Conservation (phyloP, 495 filamentous ascomycete species). For the Schizothecium vesticola region DNA sequence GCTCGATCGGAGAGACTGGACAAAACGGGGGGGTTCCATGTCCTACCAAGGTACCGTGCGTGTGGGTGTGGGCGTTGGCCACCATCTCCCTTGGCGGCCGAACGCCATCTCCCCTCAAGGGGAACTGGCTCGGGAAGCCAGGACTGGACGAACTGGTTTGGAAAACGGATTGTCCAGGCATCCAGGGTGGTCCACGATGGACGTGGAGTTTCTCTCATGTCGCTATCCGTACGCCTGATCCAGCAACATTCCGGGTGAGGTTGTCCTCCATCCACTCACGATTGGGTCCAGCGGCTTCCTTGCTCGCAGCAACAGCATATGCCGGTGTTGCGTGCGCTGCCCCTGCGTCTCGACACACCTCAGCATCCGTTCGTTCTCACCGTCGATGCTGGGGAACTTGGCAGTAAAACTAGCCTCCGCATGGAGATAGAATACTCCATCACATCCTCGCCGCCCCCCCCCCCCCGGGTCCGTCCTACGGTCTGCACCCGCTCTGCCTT, state of each 20-base stretch:
- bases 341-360: conserved; percentile 13
- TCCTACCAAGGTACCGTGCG: background rate
- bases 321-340: background rate
- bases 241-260: conserved; percentile 1
- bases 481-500: background rate
- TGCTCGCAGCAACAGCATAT: background rate
- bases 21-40: background rate
- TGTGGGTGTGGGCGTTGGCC: background rate
- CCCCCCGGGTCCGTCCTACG: background rate
- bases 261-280: conserved; percentile 5
- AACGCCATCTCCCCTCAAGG: background rate
- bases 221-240: conserved; percentile 7
- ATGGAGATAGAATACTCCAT: background rate
- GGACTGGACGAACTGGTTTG: background rate
- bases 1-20: background rate
- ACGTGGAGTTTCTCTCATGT: background rate
- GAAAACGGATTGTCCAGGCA: background rate
- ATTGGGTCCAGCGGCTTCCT: conserved; percentile 1
- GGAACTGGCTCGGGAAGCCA: background rate
- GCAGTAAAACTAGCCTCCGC: background rate
- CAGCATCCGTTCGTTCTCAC: background rate
- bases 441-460: background rate
- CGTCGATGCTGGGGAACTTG: background rate
- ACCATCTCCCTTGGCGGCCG: background rate
- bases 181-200: background rate